These are phyloP conservation scores for Rhynchosporium graminicola DNA, from an alignment of 2,329 filamentous ascomycete species.

Conservation along the genomic window DNA sequence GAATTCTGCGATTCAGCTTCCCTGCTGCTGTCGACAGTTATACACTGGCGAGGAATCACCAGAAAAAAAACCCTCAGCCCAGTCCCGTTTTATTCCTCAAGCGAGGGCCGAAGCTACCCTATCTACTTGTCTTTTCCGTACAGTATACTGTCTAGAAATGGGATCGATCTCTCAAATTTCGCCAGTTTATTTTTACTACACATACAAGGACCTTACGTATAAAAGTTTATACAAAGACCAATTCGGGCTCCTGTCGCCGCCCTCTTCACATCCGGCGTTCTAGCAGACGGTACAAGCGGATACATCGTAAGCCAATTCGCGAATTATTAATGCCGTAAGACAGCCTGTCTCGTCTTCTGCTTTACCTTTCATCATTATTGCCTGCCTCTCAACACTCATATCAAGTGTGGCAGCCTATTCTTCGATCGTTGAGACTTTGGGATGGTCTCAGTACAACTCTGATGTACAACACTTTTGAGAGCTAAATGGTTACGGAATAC, in stretches of 20 bases:
- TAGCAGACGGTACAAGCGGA: constrained; percentile 39
- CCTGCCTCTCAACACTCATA: constrained; percentile 54
- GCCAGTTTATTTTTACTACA: not conserved
- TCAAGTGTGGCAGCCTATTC: constrained; percentile 49
- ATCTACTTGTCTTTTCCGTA: constrained; percentile 42
- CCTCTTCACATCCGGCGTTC: constrained; percentile 40
- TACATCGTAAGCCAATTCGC: constrained; percentile 40
- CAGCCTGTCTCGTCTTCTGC: constrained; percentile 58
- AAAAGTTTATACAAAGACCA: constrained; percentile 41
- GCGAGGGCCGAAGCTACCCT: constrained; percentile 35
- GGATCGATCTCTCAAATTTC: constrained; percentile 40
- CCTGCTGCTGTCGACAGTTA: constrained; percentile 36
- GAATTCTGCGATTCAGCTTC: constrained; percentile 36
- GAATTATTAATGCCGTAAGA: constrained; percentile 44
- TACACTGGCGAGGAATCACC: constrained; percentile 21
- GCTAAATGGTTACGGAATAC: constrained; percentile 63
- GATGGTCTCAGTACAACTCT: constrained; percentile 58
- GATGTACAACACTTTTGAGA: constrained; percentile 60
- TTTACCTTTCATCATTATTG: constrained; percentile 49
- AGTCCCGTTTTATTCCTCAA: constrained; percentile 28
- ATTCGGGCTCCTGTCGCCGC: constrained; percentile 36
- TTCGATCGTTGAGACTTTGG: constrained; percentile 49
- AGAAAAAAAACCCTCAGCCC: not conserved
- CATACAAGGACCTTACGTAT: constrained; percentile 38
- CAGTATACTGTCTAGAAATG: constrained; percentile 52